Evolutionary conservation across 2,329 filamentous ascomycete species (phyloP), one percentile per base, ranked within the genome.

Genomic region (Parastagonospora nodorum): DNA sequence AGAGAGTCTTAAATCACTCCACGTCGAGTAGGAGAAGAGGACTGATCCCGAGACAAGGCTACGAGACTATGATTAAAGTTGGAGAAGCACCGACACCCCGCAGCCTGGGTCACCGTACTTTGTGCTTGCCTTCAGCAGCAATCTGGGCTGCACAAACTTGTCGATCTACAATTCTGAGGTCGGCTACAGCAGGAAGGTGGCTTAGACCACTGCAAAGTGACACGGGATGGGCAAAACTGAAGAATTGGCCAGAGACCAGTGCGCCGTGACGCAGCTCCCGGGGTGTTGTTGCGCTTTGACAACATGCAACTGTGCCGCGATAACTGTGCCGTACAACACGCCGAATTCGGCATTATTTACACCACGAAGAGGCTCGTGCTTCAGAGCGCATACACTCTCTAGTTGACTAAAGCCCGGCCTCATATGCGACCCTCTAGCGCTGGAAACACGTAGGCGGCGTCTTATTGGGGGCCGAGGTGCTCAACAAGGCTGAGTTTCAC

Each of bases 381-480:
- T 5, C 4, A 40, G 28, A 10, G 5, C 7, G 11, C 9, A 33
- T 50, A 54, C 54, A 11, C 51, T 43, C 45, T 24, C 47, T 54
- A 57, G 46, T 57, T 8, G 16, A 41, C 19, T 31, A 37, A 41
- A 24, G 12, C 37, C 19, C 9, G 15, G 37, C 12, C 16, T n/a
- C n/a, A 32, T 11, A 9, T 12, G 30, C n/a, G 16, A 16, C 11
- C 8, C 33, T 9, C 16, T 36, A 15, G 16, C 33, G 5, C 45
- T 42, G 27, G 15, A 47, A 45, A 50, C 42, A 39, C 6, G 11
- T 44, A 11, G 14, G 28, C 33, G 19, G 36, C 28, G 44, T 41
- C 44, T n/a, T 44, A n/a, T 28, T 46, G 48, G 51, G 51, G 51
- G 48, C 51, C 40, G 36, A 43, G 29, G 39, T 27, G n/a, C 36